phyloP scores from a whole-genome alignment of 768 basidiomycete genomes.

The Amanita phalloides region DNA sequence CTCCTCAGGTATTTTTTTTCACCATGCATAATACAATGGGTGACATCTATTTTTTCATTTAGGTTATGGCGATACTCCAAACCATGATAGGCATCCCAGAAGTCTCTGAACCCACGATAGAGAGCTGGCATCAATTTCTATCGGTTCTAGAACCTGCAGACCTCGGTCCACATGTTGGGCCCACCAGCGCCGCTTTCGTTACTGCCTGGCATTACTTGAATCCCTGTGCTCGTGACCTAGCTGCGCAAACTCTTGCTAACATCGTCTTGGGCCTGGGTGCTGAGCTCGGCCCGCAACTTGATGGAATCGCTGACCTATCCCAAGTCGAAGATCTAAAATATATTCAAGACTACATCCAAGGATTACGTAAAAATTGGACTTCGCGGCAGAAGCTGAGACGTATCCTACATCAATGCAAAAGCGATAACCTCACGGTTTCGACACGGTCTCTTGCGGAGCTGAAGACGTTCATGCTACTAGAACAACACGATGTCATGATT shows the following conservation, averaged over 20 bases:
- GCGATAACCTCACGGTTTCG: conserved; percentile 75
- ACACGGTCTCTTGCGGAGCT: conserved; percentile 69
- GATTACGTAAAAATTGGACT: conserved; percentile 37
- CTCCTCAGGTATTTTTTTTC: conserved; percentile 64
- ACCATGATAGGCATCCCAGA: conserved; percentile 71
- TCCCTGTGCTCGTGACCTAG: conserved; percentile 36
- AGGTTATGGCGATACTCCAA: conserved; percentile 97
- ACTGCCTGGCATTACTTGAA: conserved; percentile 65
- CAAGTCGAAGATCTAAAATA: conserved; percentile 53
- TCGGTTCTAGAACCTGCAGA: conserved; percentile 55
- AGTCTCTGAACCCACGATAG: conserved; percentile 67
- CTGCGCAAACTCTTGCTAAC: conserved; percentile 52
- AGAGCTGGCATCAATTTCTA: conserved; percentile 74
- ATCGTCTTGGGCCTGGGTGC: conserved; percentile 54
- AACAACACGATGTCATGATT: conserved; percentile 42
- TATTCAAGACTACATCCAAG: conserved; percentile 29
- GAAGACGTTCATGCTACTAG: conserved; percentile 44
- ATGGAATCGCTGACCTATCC: conserved; percentile 75
- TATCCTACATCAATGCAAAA: conserved; percentile 63
- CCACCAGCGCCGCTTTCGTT: conserved; percentile 79
- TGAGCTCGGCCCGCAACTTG: conserved; percentile 43
- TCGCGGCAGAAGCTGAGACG: conserved; percentile 45
- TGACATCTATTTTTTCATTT: not conserved
- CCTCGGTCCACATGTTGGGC: conserved; percentile 74
- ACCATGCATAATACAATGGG: not conserved